Base-by-base conservation (phyloP, 805 yeast genomes). In the Schwanniomyces yamadae region DNA sequence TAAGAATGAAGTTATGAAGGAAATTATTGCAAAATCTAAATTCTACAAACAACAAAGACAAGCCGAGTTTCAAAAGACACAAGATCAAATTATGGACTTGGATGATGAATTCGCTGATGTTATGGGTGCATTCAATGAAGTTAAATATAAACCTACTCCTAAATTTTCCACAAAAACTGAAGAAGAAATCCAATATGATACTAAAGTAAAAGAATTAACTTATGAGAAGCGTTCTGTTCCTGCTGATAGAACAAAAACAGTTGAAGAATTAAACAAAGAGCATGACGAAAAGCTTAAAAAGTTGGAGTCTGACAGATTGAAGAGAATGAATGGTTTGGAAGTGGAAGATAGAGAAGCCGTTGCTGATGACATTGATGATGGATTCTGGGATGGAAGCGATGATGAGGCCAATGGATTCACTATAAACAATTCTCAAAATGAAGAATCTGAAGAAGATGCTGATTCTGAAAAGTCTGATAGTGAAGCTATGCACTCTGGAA, bases 1-100 rank as follows among this genome's bases (percentile, higher is more conserved):
- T 13, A 85, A 85, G 52, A 83, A 84, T 24, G 95, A 85, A 58
- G 91, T 85, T 24, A 85, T 85, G 95, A 77, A 82, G 46, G 95
- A 85, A 55, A 76, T 85, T 31, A 85, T 85, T 40, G 88, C 93
- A 23, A 85, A 85, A 59, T 82, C 93, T 12, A 85, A 85, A 51
- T 80, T 75, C 49, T 76, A 84, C 59, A 84, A 82, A 51, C 81
- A 80, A 23, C 85, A 84, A 57, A 77, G 93, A 57, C 91, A 85
- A 59, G 62, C 71, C 52, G 69, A 75, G 36, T 82, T 82, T 47
- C 78, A 75, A 37, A 67, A 74, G 51, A 62, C 77, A 10, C 81
- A 78, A 52, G 80, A 74, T 34, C 70, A 78, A 21, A 80, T 85
- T 34, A 67, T 68, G 50, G 84, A 79, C 44, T 69, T 85, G 45